Conservation (phyloP, 1,284 basidiomycete species). For the Trametes pubescens region DNA sequence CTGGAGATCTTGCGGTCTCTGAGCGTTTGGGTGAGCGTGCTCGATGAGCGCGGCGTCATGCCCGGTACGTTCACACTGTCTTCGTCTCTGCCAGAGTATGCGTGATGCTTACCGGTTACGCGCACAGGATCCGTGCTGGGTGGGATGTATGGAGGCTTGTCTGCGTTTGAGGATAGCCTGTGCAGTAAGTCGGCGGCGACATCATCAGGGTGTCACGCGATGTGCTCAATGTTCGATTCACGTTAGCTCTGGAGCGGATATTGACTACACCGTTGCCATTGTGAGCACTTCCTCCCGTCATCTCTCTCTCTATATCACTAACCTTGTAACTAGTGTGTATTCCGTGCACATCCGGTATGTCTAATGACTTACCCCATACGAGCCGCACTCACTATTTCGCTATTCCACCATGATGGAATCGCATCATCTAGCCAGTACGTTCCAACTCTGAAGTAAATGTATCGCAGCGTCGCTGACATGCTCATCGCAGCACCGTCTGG, state of each 20-base stretch:
- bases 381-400: not conserved
- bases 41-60: constrained; percentile 63
- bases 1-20: constrained; percentile 61
- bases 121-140: constrained; percentile 56
- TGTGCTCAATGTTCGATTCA: not conserved
- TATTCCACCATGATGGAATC: too few species aligned
- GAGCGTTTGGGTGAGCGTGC: constrained; percentile 64
- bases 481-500: constrained; percentile 62
- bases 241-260: constrained; percentile 60
- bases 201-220: not conserved
- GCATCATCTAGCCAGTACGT: not conserved
- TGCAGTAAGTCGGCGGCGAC: constrained; percentile 47
- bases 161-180: constrained; percentile 62
- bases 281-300: constrained; percentile 48
- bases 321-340: constrained; percentile 55
- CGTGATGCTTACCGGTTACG: too few species aligned
- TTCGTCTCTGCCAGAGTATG: not conserved
- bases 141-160: constrained; percentile 55
- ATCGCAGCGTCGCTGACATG: not conserved
- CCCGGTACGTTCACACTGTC: constrained; percentile 47
- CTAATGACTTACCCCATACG: too few species aligned
- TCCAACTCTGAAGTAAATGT: not conserved
- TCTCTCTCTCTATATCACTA: constrained; percentile 13
- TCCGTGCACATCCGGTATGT: constrained; percentile 63
- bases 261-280: constrained; percentile 71